Base-by-base conservation (phyloP, 2,329 filamentous ascomycete species). In the Parastagonospora nodorum region DNA sequence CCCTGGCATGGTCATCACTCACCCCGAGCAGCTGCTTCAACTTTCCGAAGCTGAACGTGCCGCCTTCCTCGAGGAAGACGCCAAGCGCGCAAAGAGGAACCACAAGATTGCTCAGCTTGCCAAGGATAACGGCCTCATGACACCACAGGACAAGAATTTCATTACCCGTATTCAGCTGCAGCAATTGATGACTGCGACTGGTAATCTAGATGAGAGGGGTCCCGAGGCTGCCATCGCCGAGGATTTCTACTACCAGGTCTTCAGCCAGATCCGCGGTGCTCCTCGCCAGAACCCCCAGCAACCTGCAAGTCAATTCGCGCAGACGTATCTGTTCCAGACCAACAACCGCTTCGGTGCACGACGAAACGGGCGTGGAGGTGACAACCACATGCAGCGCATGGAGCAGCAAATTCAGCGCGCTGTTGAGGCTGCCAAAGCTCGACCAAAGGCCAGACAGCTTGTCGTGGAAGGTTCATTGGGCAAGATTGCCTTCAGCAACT, bases 301-400 rank as follows among this genome's bases (percentile, higher is more conserved):
- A 71, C 93, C 93, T 1, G 81, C 97, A 10, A 96, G 89, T 72
- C 94, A 96, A 73, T 97, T 99, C 73, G 94, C 94, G 0, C 94
- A 99, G 75, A 99, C 94, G 0, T 99, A 99, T 68, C 81, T 99
- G 2, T 96, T 95, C 75, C 93, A 97, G 74, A 97, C 93, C 2
- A 93, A 93, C 27, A 90, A 88, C 61, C 87, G 92, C 15, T 86
- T 92, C 59, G 88, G 89, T 84, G 36, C 84, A 85, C 78, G 92
- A 56, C 85, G 92, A 58, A 86, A 94, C 61, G 86, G 87, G 53
- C 84, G 91, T 51, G 90, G 88, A 37, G 92, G 90, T 14, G 94
- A 99, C 73, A 99, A 97, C 71, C 94, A 99, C 69, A 90, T 97
- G 78, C 94, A 97, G 73, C 88, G 94, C 48, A 99, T 99, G 94